Evolutionary conservation across 805 yeast species (phyloP), one percentile per base, ranked within the genome.

Genomic region (Torulaspora microellipsoides): DNA sequence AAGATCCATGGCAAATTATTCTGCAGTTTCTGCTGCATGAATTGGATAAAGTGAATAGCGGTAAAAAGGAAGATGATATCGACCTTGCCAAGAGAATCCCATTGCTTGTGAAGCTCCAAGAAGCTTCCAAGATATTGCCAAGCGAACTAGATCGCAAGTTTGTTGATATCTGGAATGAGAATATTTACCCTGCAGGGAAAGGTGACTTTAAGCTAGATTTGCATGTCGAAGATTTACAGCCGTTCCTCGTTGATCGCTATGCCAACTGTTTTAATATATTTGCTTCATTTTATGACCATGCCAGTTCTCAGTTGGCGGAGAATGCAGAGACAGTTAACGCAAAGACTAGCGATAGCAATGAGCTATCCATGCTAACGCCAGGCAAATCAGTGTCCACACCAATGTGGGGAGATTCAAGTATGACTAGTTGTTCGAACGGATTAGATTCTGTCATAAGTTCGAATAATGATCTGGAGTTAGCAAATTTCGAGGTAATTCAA

Each of bases 1-100:
- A 44, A 28, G 59, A 60, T 40, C 51, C 62, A 9, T 58, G 62
- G 62, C 43, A 42, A 15, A 50, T 52, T n/a, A 59, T 60, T 11
- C 47, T 60, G 29, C 48, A 52, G n/a, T 58, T 56, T 39, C 42
- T 60, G 15, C 25, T 48, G 5, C 38, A 48, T 33, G 60, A 59
- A 32, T 23, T 56, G 15, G 45, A 43, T 30, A 39, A 38, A 12
- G 45, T 30, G 10, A 34, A 43, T 3, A 34, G 32, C 15, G 46
- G 47, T 3, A 34, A 39, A 23, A 15, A 35, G 11, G 20, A 15
- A 11, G 45, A 30, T 27, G 45, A 34, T 4, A 36, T 37, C n/a
- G 39, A 39, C 29, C 35, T 40, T 14, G 42, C 31, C 10, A 34
- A 41, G 8, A 28, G 40, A 15, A 36, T 47, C 5, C 45, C 50